These are phyloP conservation scores for Diplotaxis tenuifolia DNA, from an alignment of 345 rosid species.

Conservation along the genomic window DNA sequence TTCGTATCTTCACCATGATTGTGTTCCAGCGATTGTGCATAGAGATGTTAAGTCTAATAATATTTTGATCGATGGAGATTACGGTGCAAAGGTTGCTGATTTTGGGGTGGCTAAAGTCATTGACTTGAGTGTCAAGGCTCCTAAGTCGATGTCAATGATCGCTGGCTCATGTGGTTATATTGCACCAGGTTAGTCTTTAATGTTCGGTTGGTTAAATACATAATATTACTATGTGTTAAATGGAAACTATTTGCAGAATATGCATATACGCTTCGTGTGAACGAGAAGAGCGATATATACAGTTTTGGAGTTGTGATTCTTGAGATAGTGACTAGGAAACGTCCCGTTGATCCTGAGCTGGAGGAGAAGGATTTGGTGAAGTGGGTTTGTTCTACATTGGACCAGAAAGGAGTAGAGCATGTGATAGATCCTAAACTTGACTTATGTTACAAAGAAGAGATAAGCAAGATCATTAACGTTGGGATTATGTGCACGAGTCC, in stretches of 20 bases:
- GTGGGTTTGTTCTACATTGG: conserved; percentile 78
- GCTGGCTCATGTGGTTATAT: conserved; percentile 99
- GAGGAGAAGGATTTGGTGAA: conserved; percentile 93
- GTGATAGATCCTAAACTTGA: conserved; percentile 79
- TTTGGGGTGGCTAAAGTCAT: conserved; percentile 92
- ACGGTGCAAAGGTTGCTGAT: conserved; percentile 90
- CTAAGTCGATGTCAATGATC: conserved; percentile 86
- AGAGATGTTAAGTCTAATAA: conserved; percentile 96
- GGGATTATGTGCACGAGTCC: conserved; percentile 90
- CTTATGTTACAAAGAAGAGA: conserved; percentile 77
- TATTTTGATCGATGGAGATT: conserved; percentile 80
- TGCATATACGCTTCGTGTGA: conserved; percentile 92
- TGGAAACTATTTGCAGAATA: conserved; percentile 57
- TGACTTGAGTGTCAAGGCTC: conserved; percentile 63
- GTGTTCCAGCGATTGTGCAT: conserved; percentile 91
- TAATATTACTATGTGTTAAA: neutral
- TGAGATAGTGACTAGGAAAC: conserved; percentile 86
- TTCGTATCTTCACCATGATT: conserved; percentile 93
- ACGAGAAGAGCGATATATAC: conserved; percentile 97
- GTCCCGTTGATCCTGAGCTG: conserved; percentile 68
- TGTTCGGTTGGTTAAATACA: conserved; percentile 1
- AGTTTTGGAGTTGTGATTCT: conserved; percentile 95
- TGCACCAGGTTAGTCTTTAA: conserved; percentile 84
- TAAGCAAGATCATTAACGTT: conserved; percentile 78
- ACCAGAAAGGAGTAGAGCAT: conserved; percentile 77